Evolutionary conservation across 805 yeast genomes (phyloP).

Genomic region (Lipomyces orientalis): DNA sequence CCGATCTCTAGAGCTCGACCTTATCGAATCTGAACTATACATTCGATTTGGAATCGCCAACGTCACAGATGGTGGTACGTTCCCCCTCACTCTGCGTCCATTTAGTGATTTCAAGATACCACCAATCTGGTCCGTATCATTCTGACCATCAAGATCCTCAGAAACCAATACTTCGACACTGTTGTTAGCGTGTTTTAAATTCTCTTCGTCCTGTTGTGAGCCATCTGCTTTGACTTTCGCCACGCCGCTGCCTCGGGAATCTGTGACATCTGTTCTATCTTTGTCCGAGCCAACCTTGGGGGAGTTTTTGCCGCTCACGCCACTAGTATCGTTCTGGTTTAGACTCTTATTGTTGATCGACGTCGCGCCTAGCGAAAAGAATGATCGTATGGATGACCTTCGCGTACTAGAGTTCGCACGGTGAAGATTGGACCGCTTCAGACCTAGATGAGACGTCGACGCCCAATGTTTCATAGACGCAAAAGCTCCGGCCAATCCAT

Average conservation of each 20-base stretch:
- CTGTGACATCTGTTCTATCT: not conserved
- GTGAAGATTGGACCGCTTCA: not conserved
- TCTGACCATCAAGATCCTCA: not conserved
- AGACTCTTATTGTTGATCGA: not conserved
- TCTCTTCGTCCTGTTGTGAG: not conserved
- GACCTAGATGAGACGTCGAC: not conserved
- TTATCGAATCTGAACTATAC: slow-evolving; percentile 24
- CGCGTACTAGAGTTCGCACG: not conserved
- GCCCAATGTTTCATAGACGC: slow-evolving; percentile 18
- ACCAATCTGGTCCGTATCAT: not conserved
- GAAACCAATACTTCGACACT: not conserved
- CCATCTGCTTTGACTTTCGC: not conserved
- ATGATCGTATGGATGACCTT: not conserved
- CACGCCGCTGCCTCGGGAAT: not conserved
- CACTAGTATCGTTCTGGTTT: not conserved
- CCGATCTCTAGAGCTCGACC: slow-evolving; percentile 30
- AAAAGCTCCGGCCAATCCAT: slow-evolving; percentile 8
- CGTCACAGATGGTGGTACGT: not conserved
- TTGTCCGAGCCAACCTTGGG: not conserved
- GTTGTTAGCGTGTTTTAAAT: not conserved
- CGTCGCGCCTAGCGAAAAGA: not conserved
- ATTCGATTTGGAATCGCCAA: slow-evolving; percentile 6
- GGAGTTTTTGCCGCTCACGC: not conserved
- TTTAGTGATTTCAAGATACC: not conserved
- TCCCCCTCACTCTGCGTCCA: not conserved